Base-by-base conservation (phyloP, 2,329 filamentous ascomycete species). In the Xylaria sp. region DNA sequence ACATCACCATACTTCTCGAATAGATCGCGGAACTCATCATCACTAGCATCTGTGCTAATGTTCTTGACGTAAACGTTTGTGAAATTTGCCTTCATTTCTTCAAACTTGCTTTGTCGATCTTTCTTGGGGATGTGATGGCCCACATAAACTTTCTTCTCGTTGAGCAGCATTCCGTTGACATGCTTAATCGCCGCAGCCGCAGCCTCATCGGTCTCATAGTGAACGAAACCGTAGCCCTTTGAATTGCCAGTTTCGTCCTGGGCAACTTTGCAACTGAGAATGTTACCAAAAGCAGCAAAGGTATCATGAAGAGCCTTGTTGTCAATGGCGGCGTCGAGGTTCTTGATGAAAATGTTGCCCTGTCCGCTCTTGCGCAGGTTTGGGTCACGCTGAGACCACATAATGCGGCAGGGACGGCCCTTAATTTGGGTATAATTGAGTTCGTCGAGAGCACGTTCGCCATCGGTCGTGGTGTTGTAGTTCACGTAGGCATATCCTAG, bases 11-110 rank as follows among this genome's bases (percentile, higher is more conserved):
- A 96, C 80, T 89, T 89, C 85, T 95, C 91, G 73, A 99, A 98
- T 52, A 98, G 85, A 65, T 89, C 86, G 72, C 93, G 92, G 88
- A 99, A 98, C 77, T 98, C 90, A 8, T 98, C 93, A 65, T 99
- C 95, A 62, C 87, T 90, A 67, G 90, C 91, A 49, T 97, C 94
- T 35, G 82, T 74, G 73, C 89, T 87, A 72, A 99, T 90, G 84
- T 99, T 99, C 89, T 99, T 99, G 83, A 99, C 92, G 83, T 99
- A 99, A 80, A 99, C 89, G 80, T 99, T 99, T 84, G 95, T 99
- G 87, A 96, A 99, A 86, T 99, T 99, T 80, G 95, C 95, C 90
- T 99, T 99, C 94, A 99, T 99, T 86, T 99, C 95, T 84, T 99
- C 95, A 73, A 98, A 98, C 84, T 99, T 99, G 92, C 92, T 97